Evolutionary conservation across 441 rosid genomes (phyloP), one percentile per base, ranked within the genome.

Genomic region (Bocquillonia castaneifolia): DNA sequence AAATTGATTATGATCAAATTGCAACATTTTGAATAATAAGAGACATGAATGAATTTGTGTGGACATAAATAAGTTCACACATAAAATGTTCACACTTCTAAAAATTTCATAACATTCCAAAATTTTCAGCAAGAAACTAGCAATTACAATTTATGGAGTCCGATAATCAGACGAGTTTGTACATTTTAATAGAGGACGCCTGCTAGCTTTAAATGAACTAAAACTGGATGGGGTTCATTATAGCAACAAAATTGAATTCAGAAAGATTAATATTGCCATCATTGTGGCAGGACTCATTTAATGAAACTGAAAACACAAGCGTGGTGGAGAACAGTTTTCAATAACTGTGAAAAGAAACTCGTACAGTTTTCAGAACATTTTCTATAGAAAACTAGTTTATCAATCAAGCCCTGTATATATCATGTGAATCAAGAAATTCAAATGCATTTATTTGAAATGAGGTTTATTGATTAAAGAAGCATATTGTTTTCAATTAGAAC

Each of bases 191-290:
- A 62, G 45, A 44, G 4, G 44, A n/a, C 51, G 59, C 6, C 55
- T 47, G 42, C 32, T 32, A 45, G n/a, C 55, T 62, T 62, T 68
- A 75, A 60, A 44, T 37, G 52, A 58, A 61, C 44, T 73, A 20
- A 25, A 72, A 22, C 60, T 45, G 59, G 52, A 68, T 22, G 40
- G 39, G 70, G 44, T 10, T 64, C 36, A 58, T 61, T 53, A 45
- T 34, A 59, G 54, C 52, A 52, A n/a, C 53, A 67, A 59, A 51
- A 39, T 47, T 37, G 18, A 44, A 53, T 50, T 65, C 70, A 37
- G 55, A n/a, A 79, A 65, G 67, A 53, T 63, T 44, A 25, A 59
- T 18, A 29, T 51, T 36, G 65, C 61, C 53, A 32, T 22, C 34
- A 20, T 32, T 2, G 29, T 26, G 45, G 45, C 14, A 40, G 37